These are phyloP conservation scores for Camellia lanceoleosa DNA, from an alignment of 148 eudicot species.

Conservation along the genomic window DNA sequence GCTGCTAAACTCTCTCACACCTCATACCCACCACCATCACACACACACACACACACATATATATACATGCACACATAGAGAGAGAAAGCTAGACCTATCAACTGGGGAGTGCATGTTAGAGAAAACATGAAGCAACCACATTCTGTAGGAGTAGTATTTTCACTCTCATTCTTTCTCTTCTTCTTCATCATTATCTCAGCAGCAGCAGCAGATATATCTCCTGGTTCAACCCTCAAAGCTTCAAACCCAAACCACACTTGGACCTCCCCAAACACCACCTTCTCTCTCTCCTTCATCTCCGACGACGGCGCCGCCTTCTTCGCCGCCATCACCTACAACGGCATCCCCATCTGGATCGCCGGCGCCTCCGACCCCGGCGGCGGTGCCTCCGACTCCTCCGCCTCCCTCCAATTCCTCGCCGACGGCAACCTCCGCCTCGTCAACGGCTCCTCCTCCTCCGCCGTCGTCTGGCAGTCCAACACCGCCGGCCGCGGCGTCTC, in stretches of 20 bases:
- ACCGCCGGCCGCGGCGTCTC: constrained; percentile 52
- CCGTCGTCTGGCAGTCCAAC: constrained; percentile 54
- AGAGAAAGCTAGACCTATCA: neutral
- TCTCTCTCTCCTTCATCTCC: constrained; percentile 52
- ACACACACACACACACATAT: neutral
- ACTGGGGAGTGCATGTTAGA: neutral
- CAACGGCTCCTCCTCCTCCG: constrained; percentile 26
- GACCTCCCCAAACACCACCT: constrained; percentile 49
- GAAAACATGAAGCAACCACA: neutral
- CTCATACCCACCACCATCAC: neutral
- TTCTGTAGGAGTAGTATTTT: neutral
- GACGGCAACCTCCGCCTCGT: constrained; percentile 48
- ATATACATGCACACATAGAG: too few species aligned
- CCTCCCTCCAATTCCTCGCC: constrained; percentile 38
- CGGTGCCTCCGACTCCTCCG: constrained; percentile 29
- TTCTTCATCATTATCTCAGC: neutral
- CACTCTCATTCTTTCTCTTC: neutral
- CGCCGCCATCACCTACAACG: constrained; percentile 50
- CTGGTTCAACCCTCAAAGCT: constrained; percentile 47
- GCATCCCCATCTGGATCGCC: constrained; percentile 54
- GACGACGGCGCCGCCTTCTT: constrained; percentile 20
- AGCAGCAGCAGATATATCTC: constrained; percentile 31
- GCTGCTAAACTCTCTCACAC: neutral
- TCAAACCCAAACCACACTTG: constrained; percentile 44
- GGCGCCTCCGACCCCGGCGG: constrained; percentile 21